Percentiles rank a stretch among this genome's conserved stretches.
phyloP scores from a whole-genome alignment of 2,329 filamentous ascomycete species.

The Plenodomus tracheiphilus region DNA sequence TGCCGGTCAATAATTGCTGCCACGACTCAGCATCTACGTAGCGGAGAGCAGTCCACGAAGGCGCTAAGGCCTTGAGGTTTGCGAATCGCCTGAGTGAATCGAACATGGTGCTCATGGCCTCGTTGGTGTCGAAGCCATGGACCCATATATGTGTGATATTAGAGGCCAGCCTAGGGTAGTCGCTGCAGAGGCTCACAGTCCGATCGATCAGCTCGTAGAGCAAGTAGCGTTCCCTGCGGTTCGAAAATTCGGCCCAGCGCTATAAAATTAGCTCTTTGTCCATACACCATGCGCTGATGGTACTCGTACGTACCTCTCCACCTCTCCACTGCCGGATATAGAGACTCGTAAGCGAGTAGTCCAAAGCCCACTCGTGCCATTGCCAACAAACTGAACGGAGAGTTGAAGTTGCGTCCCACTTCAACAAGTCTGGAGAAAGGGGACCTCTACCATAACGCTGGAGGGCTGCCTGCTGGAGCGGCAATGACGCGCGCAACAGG shows the following conservation, averaged over 20 bases:
- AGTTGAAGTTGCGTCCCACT: conserved; percentile 55
- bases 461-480: conserved; percentile 49
- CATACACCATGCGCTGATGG: no score
- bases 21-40: conserved; percentile 54
- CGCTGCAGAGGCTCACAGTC: conserved; percentile 51
- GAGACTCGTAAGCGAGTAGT: conserved; percentile 33
- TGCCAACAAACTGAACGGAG: conserved; percentile 54
- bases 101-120: conserved; percentile 56
- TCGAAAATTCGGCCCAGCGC: no score
- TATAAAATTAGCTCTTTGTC: no score
- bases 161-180: conserved; percentile 50
- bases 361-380: conserved; percentile 59
- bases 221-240: no score
- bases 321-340: no score
- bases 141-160: conserved; percentile 59
- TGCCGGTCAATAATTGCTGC: conserved; percentile 51
- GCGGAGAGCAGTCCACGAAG: conserved; percentile 58
- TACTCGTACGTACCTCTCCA: no score
- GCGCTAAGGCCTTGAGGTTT: conserved; percentile 52
- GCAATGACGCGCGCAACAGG: conserved; percentile 53
- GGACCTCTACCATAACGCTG: conserved; percentile 57
- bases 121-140: conserved; percentile 57
- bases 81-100: conserved; percentile 52
- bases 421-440: conserved; percentile 55
- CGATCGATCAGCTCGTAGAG: conserved; percentile 23